Evolutionary conservation across 176 grass and related monocot species (phyloP).

Genomic region (Bonia amplexicaulis): DNA sequence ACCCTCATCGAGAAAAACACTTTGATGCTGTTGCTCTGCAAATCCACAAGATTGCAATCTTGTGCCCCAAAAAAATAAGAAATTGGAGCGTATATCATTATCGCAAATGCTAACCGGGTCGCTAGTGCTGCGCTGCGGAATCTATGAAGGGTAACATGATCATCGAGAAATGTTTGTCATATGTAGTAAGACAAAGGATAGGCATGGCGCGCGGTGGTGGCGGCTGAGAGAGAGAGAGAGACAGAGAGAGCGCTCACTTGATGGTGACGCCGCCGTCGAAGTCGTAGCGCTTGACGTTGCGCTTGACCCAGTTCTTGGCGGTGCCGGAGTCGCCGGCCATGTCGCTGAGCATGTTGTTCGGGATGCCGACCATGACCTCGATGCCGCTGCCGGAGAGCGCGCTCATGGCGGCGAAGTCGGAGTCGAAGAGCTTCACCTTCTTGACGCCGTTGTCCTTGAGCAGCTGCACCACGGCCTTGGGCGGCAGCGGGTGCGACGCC

Average conservation of each 20-base stretch:
- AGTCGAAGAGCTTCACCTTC: slow-evolving; percentile 90
- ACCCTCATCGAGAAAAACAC: neutral
- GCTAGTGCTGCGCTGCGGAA: neutral
- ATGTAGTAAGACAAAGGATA: neutral
- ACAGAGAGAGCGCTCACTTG: slow-evolving; percentile 37
- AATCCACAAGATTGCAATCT: neutral
- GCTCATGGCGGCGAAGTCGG: slow-evolving; percentile 52
- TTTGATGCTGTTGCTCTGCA: neutral
- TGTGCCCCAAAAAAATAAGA: neutral
- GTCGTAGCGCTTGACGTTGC: slow-evolving; percentile 54
- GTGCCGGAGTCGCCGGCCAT: slow-evolving; percentile 46
- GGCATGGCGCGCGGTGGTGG: neutral
- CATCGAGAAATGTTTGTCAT: neutral
- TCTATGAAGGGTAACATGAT: neutral
- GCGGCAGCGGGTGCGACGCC: slow-evolving; percentile 60
- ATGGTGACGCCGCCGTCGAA: slow-evolving; percentile 75
- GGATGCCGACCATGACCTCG: slow-evolving; percentile 88
- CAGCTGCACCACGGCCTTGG: slow-evolving; percentile 60
- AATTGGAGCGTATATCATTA: neutral
- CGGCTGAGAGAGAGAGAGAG: neutral
- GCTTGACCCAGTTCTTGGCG: slow-evolving; percentile 65
- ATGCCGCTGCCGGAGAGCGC: slow-evolving; percentile 62
- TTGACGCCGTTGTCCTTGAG: slow-evolving; percentile 75
- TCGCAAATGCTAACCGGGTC: neutral
- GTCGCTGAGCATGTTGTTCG: slow-evolving; percentile 56